Percentiles rank a stretch among this genome's conserved stretches.
These are phyloP conservation scores for Lepidium didymum DNA, from an alignment of 345 rosid species.

Conservation along the genomic window DNA sequence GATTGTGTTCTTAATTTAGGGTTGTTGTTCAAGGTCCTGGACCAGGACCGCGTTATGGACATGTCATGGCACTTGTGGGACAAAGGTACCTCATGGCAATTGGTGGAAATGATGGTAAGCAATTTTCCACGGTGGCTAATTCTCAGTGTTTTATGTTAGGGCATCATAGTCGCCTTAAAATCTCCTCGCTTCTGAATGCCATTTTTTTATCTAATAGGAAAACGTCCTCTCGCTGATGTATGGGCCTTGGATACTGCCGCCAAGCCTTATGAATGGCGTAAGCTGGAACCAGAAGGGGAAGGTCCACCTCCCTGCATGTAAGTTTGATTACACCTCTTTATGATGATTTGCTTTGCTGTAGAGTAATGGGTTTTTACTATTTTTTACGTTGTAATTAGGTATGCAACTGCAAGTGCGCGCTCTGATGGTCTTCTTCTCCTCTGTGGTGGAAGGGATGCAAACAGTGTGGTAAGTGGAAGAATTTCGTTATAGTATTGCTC, in stretches of 20 bases:
- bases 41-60: slow-evolving; percentile 95
- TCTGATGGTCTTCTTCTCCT: slow-evolving; percentile 96
- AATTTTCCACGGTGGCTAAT: background rate
- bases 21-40: slow-evolving; percentile 97
- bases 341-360: background rate
- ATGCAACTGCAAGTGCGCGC: slow-evolving; percentile 96
- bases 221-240: slow-evolving; percentile 90
- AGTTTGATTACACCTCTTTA: slow-evolving; percentile 11
- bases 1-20: slow-evolving; percentile 34
- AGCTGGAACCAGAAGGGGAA: slow-evolving; percentile 95
- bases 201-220: slow-evolving; percentile 43
- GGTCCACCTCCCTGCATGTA: slow-evolving; percentile 99
- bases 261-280: slow-evolving; percentile 96
- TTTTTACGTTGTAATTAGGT: slow-evolving; percentile 42
- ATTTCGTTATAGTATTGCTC: background rate
- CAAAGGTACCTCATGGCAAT: slow-evolving; percentile 94
- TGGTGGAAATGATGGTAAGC: slow-evolving; percentile 91
- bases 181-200: background rate
- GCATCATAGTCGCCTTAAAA: background rate
- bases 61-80: slow-evolving; percentile 95
- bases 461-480: slow-evolving; percentile 64
- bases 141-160: background rate
- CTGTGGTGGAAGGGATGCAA: slow-evolving; percentile 94
- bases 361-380: slow-evolving; percentile 8
- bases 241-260: slow-evolving; percentile 98